Percentiles rank a stretch among this genome's conserved stretches.
Conservation (phyloP, 2,329 filamentous ascomycete species). For the Ciborinia camelliae region DNA sequence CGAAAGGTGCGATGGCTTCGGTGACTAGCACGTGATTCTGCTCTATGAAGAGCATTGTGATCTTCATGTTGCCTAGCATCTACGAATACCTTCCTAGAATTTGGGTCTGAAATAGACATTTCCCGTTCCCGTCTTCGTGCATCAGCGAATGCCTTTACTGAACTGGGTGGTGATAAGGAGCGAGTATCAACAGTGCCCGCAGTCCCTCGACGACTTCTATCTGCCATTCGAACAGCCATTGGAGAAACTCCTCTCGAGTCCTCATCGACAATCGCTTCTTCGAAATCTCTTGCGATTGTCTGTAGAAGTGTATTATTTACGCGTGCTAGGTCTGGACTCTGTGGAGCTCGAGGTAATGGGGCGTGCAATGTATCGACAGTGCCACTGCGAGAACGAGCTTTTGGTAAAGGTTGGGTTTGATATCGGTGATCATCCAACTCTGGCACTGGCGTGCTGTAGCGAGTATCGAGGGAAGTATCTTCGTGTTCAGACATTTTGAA, state of each 20-base stretch:
- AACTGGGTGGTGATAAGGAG: constrained; percentile 87
- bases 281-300: constrained; percentile 74
- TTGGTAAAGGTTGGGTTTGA: constrained; percentile 59
- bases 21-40: constrained; percentile 66
- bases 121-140: constrained; percentile 79
- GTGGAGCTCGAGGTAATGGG: constrained; percentile 37
- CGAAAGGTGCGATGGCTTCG: constrained; percentile 53
- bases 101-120: constrained; percentile 61
- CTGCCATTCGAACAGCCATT: constrained; percentile 33
- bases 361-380: constrained; percentile 70
- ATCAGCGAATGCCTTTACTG: constrained; percentile 94
- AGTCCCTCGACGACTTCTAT: constrained; percentile 48
- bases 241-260: constrained; percentile 50
- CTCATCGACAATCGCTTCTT: constrained; percentile 80
- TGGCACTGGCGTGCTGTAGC: constrained; percentile 70
- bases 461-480: constrained; percentile 55
- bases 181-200: constrained; percentile 59
- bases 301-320: constrained; percentile 40
- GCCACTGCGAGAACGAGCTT: constrained; percentile 60
- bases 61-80: constrained; percentile 74
- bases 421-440: constrained; percentile 86
- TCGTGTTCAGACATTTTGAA: constrained; percentile 66
- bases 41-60: constrained; percentile 59
- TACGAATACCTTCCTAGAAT: constrained; percentile 92
- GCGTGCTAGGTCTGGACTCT: constrained; percentile 41